These are phyloP conservation scores for Chalaropsis thielavioides DNA, from an alignment of 2,329 filamentous ascomycete species.

Conservation along the genomic window DNA sequence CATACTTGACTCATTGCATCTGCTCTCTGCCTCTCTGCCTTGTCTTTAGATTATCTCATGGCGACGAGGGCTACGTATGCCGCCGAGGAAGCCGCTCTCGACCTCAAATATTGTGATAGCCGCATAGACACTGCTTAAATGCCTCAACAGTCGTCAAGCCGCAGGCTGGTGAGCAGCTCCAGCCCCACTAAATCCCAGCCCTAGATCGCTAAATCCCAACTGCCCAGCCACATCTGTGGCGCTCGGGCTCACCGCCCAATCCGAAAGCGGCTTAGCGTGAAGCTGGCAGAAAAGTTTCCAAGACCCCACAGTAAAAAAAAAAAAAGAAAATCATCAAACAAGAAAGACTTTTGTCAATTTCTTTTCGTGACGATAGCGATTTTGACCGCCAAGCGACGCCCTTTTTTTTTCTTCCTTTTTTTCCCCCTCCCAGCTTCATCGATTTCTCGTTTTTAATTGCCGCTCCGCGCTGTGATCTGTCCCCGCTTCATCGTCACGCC, in stretches of 20 bases:
- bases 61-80: neutral
- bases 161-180: no score
- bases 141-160: no score
- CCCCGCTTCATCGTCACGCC: neutral
- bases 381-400: neutral
- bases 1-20: no score
- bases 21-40: neutral
- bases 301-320: slow-evolving; percentile 14
- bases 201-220: neutral
- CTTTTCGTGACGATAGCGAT: slow-evolving; percentile 1
- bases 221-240: neutral
- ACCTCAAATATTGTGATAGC: no score
- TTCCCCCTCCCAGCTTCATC: neutral
- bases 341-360: slow-evolving; percentile 2
- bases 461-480: neutral
- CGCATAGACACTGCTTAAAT: no score
- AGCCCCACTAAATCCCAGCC: neutral
- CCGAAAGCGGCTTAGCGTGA: neutral
- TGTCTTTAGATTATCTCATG: neutral
- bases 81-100: neutral
- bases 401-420: neutral
- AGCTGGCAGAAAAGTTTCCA: slow-evolving; percentile 8
- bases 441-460: neutral
- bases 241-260: neutral
- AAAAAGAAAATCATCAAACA: neutral